phyloP scores from a whole-genome alignment of 2,329 filamentous ascomycete species.

The Microsporum canis region DNA sequence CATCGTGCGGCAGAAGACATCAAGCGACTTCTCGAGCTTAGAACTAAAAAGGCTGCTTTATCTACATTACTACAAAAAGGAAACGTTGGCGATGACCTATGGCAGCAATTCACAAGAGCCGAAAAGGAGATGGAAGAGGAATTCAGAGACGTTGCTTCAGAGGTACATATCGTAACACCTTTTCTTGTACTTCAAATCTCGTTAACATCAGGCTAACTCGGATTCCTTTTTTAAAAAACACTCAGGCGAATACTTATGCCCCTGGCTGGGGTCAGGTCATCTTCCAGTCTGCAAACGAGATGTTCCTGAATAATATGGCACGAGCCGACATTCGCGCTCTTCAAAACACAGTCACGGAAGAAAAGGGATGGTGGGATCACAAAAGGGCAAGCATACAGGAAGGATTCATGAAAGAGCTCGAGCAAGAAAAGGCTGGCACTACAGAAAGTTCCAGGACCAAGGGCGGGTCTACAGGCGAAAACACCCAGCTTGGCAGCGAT shows the following conservation, averaged over 20 bases:
- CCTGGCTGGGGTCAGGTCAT: constrained; percentile 88
- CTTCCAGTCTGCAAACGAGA: constrained; percentile 96
- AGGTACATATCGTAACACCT: constrained; percentile 47
- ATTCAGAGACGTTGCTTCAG: constrained; percentile 80
- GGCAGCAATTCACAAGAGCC: constrained; percentile 80
- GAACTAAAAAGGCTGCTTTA: constrained; percentile 78
- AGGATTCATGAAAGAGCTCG: constrained; percentile 76
- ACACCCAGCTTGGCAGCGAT: constrained; percentile 42
- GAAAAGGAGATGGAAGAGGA: constrained; percentile 98
- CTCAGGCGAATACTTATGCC: constrained; percentile 76
- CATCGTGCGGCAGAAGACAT: constrained; percentile 89
- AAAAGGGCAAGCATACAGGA: constrained; percentile 60
- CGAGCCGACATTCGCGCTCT: constrained; percentile 66
- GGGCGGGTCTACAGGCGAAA: constrained; percentile 12
- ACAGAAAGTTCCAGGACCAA: constrained; percentile 12
- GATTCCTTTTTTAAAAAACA: neutral
- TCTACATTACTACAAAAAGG: constrained; percentile 74
- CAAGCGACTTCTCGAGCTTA: constrained; percentile 75
- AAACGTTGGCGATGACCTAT: constrained; percentile 89
- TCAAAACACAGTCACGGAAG: constrained; percentile 56
- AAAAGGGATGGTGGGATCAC: constrained; percentile 90
- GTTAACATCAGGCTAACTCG: constrained; percentile 1
- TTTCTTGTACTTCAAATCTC: neutral
- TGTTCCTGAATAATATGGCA: constrained; percentile 70
- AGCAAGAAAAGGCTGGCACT: constrained; percentile 21